Evolutionary conservation across 495 filamentous ascomycete genomes (phyloP).

Genomic region (Pyronema domesticum): DNA sequence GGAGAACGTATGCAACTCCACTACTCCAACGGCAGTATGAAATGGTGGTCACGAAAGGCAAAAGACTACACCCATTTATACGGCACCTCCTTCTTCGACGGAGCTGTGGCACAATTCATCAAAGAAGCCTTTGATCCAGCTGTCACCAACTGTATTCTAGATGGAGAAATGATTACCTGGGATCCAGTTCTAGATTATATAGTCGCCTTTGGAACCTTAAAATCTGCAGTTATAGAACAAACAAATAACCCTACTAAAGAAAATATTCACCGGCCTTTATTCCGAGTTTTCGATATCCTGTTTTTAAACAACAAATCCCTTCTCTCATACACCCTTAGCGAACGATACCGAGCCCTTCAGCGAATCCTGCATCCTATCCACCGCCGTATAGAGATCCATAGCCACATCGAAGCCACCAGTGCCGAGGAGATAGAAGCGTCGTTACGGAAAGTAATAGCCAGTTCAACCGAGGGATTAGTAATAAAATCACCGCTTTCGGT

Average conservation of each 20-base stretch:
- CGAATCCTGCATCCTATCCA: slow-evolving; percentile 44
- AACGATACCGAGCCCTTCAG: slow-evolving; percentile 60
- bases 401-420: slow-evolving; percentile 46
- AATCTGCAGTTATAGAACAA: slow-evolving; percentile 71
- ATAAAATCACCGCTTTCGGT: slow-evolving; percentile 80
- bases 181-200: slow-evolving; percentile 72
- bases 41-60: slow-evolving; percentile 88
- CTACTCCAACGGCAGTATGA: slow-evolving; percentile 66
- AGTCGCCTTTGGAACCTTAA: slow-evolving; percentile 80
- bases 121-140: slow-evolving; percentile 58
- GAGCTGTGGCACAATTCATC: slow-evolving; percentile 61
- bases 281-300: slow-evolving; percentile 71
- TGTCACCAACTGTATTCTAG: slow-evolving; percentile 68
- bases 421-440: slow-evolving; percentile 56
- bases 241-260: slow-evolving; percentile 56
- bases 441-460: slow-evolving; percentile 66
- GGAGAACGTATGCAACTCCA: slow-evolving; percentile 96
- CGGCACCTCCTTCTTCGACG: slow-evolving; percentile 56
- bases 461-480: slow-evolving; percentile 79
- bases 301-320: slow-evolving; percentile 66
- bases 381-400: slow-evolving; percentile 68
- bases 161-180: slow-evolving; percentile 99
- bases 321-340: slow-evolving; percentile 64
- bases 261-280: slow-evolving; percentile 61
- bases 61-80: slow-evolving; percentile 97